Percentiles rank a stretch among this genome's conserved stretches.
Conservation (phyloP, 1,139 yeast genomes). For the Geotrichum carabidarum region DNA sequence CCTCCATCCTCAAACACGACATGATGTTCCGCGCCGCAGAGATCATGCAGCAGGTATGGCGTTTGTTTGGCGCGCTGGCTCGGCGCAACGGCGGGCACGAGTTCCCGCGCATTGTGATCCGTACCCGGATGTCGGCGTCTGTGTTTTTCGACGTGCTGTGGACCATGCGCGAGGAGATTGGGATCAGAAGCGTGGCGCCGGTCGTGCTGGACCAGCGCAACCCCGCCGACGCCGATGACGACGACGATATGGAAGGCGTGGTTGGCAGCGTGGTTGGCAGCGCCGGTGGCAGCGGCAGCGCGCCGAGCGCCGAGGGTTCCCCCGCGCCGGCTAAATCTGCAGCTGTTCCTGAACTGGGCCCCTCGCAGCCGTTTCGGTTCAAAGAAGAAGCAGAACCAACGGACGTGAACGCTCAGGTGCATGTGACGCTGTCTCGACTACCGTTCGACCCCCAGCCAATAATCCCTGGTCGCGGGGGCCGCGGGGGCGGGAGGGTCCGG, state of each 20-base stretch:
- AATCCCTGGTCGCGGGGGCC: background rate
- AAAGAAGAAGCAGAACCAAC: slow-evolving; percentile 4
- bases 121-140: slow-evolving; percentile 85
- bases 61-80: slow-evolving; percentile 58
- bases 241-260: slow-evolving; percentile 9
- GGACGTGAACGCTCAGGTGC: background rate
- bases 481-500: background rate
- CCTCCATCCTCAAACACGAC: slow-evolving; percentile 85
- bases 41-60: slow-evolving; percentile 93
- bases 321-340: background rate
- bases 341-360: background rate
- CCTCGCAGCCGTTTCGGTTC: background rate
- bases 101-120: slow-evolving; percentile 45
- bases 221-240: slow-evolving; percentile 24
- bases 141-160: slow-evolving; percentile 87
- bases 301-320: background rate
- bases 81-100: slow-evolving; percentile 36
- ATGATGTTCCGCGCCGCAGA: slow-evolving; percentile 91
- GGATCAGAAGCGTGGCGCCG: slow-evolving; percentile 42
- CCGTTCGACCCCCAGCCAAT: slow-evolving; percentile 16
- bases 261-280: background rate
- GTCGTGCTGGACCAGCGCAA: slow-evolving; percentile 33
- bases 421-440: slow-evolving; percentile 15
- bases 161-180: slow-evolving; percentile 78
- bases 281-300: background rate